Base-by-base conservation (phyloP, 495 filamentous ascomycete genomes). In the Penicillium coffeae region DNA sequence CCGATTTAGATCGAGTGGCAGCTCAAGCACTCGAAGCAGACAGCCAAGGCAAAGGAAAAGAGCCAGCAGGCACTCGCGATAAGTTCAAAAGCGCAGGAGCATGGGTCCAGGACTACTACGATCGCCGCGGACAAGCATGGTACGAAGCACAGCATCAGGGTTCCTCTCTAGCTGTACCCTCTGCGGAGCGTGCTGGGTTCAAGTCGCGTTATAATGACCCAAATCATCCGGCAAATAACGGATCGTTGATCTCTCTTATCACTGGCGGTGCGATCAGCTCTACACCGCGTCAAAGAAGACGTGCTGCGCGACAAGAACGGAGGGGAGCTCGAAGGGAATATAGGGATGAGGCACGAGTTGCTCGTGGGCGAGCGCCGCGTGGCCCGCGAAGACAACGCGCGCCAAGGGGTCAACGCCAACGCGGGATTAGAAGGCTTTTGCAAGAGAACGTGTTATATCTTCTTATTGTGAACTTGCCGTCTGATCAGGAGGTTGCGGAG, bases 201-300 rank as follows among this genome's bases (percentile, higher is more conserved):
- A 33, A 35, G 21, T 57, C 54, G 0, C 50, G 54, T 8, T 57
- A 44, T 20, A 57, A 47, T 22, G 54, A 57, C n/a, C 50, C 54
- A 8, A 47, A 47, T n/a, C 54, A 57, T 15, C 46, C 54, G 0
- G 46, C 47, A n/a, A 57, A 47, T 19, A 57, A 34, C 34, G 54
- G 54, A 14, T 47, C 42, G 8, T 21, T 57, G 9, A 47, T 53
- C 13, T 48, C 54, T 1, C 42, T 52, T 2, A 5, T 57, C 5
- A 53, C 45, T 15, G 54, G 54, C 13, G 54, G 54, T 12, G 33
- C 25, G 5, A 30, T 57, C 10, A 2, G 13, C 4, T 35, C 13
- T 12, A 14, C 14, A n/a, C 19, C 13, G 4, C n/a, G 32, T 9
- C 20, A 30, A 30, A 21, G 25, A 21, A 10, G 10, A 27, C 13